Evolutionary conservation across 768 basidiomycete genomes (phyloP), one percentile per base, ranked within the genome.

Genomic region (Suillus tomentosus): DNA sequence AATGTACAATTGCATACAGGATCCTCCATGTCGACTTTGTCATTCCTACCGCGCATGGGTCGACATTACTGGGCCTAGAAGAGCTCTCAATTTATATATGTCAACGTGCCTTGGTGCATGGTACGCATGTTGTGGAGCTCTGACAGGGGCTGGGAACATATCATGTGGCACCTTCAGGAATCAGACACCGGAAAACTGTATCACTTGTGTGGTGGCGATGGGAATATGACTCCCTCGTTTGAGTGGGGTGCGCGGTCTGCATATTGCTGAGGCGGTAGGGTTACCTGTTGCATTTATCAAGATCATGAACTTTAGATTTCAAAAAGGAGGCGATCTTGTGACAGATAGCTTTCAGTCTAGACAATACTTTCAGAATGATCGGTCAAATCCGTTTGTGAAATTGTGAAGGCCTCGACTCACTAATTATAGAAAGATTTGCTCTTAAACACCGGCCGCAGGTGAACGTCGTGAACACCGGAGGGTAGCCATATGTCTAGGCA

Each of bases 71-170:
- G 24, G 10, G 17, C 24, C 56, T 6, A 54, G 19, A 40, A 57
- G 24, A 27, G 39, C n/a, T 57, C 24, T 15, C 10, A 27, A 57
- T 27, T 17, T 57, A 36, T 15, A 24, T 39, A 11, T 27, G 56
- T 40, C 37, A 39, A 40, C 24, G 53, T 54, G 53, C 34, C 31
- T 54, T n/a, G 19, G 53, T 54, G 53, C 53, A 15, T 40, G 56
- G 56, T 57, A 11, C 7, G 22, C 37, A 22, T 57, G 22, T 57
- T 24, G 56, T 57, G 56, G 56, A 57, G 56, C 39, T 57, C 39
- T 19, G 39, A 57, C 56, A 57, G 56, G n/a, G 39, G 56, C 56
- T 57, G 56, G 37, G 56, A 57, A 57, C 39, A 11, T 57, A 17
- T 57, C 10, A 19, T 34, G 17, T 24, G 15, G 39, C 19, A 39